phyloP scores from a whole-genome alignment of 345 rosid species.

The Raphanus raphanistrum region DNA sequence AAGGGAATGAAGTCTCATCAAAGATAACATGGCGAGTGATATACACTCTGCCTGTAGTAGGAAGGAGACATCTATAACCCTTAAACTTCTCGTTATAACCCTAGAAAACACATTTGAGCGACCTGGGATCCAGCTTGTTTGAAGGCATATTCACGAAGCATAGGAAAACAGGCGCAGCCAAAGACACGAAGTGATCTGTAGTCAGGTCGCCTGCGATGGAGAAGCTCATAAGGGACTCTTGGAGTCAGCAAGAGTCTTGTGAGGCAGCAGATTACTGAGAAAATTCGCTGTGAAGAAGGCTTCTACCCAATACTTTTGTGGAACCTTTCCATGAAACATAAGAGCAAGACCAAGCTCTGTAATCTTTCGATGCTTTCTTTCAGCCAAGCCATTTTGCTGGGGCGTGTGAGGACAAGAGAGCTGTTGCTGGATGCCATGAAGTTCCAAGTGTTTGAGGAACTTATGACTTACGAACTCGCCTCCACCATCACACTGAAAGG shows the following conservation, averaged over 20 bases:
- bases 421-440: not conserved
- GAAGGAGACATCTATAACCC: not conserved
- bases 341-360: not conserved
- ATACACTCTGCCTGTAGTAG: not conserved
- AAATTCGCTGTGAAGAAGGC: no score
- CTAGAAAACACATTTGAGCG: not conserved
- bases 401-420: not conserved
- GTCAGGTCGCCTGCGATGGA: no score
- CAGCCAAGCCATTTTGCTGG: not conserved
- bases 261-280: no score
- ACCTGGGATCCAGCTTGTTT: not conserved
- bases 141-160: not conserved
- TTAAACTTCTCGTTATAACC: not conserved
- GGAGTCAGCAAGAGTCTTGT: no score
- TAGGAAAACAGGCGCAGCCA: not conserved
- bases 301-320: no score
- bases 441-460: not conserved
- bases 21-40: not conserved
- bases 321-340: not conserved
- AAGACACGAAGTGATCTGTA: no score
- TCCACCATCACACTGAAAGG: not conserved
- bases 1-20: not conserved
- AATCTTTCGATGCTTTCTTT: not conserved
- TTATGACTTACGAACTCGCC: not conserved
- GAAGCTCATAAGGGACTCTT: no score